These are phyloP conservation scores for Oldenlandia corymbosa DNA, from an alignment of 257 asterid genomes.

Conservation along the genomic window DNA sequence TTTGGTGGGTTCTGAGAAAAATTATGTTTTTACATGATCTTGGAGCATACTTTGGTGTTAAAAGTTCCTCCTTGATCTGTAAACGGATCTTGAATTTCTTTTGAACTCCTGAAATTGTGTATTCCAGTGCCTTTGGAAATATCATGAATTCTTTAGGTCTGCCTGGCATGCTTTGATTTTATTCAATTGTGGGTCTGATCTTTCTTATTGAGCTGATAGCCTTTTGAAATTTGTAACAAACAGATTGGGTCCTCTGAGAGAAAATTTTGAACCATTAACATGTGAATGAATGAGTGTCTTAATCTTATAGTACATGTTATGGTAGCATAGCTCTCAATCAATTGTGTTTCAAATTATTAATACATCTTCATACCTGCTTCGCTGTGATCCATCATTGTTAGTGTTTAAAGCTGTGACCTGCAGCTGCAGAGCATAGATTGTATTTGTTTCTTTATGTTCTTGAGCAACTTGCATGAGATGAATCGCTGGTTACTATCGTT, in stretches of 20 bases:
- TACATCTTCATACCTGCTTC: not conserved
- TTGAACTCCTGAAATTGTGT: not conserved
- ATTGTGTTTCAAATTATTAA: not conserved
- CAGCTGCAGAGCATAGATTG: not conserved
- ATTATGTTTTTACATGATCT: not conserved
- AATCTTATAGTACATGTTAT: not conserved
- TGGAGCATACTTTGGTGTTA: not conserved
- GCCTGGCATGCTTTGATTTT: not conserved
- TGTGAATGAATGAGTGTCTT: not conserved
- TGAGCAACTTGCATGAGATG: not conserved
- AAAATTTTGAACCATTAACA: not conserved
- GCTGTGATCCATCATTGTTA: not conserved
- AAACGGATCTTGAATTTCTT: conserved; percentile 11
- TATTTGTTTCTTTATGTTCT: not conserved
- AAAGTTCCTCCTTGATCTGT: not conserved
- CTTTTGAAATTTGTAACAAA: not conserved
- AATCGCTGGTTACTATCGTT: not conserved
- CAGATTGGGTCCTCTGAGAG: not conserved
- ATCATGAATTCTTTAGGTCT: not conserved
- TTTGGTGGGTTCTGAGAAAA: conserved; percentile 1
- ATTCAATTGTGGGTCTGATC: not conserved
- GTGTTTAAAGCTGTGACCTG: not conserved
- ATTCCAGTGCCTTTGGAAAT: not conserved
- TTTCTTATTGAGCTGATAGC: not conserved
- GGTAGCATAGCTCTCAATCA: not conserved